A percentile compares a stretch with the other conserved stretches of the same genome.
Conservation (phyloP, 768 basidiomycete genomes). For the Fomitopsis pulvina region DNA sequence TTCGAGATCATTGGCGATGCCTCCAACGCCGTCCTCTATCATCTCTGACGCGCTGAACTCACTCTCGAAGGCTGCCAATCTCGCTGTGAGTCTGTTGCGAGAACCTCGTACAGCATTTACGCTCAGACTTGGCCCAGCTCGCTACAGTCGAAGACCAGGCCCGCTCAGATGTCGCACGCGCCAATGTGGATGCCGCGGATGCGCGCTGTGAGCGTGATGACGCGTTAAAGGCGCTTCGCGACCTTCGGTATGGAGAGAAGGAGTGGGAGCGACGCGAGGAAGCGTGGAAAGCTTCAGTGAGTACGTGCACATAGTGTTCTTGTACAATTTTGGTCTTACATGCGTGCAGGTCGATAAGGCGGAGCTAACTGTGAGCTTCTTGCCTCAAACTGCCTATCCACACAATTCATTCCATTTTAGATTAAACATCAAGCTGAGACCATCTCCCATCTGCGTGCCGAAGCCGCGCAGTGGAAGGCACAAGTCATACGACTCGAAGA, state of each 20-base stretch:
- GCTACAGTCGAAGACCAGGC: slow-evolving; percentile 50
- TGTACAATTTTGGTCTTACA: neutral
- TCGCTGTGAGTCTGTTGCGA: slow-evolving; percentile 27
- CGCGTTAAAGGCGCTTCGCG: slow-evolving; percentile 39
- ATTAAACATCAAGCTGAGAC: slow-evolving; percentile 54
- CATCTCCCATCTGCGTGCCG: slow-evolving; percentile 54
- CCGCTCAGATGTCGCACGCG: slow-evolving; percentile 44
- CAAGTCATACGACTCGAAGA: slow-evolving; percentile 47
- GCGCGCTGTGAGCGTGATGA: slow-evolving; percentile 46
- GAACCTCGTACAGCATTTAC: slow-evolving; percentile 4
- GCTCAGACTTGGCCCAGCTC: slow-evolving; percentile 31
- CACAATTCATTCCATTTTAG: slow-evolving; percentile 26
- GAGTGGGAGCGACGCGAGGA: slow-evolving; percentile 40
- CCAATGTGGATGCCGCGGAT: slow-evolving; percentile 38
- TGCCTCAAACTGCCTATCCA: neutral
- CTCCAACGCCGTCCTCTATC: slow-evolving; percentile 25
- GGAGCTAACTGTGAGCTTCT: slow-evolving; percentile 43
- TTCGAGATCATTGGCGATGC: slow-evolving; percentile 9
- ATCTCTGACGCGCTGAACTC: slow-evolving; percentile 35
- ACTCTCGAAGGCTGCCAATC: slow-evolving; percentile 33
- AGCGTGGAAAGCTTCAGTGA: slow-evolving; percentile 40
- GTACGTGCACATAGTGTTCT: neutral
- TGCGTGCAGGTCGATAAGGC: slow-evolving; percentile 43
- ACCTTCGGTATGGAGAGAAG: slow-evolving; percentile 37
- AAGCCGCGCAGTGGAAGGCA: slow-evolving; percentile 67